Evolutionary conservation across 352 stramenopile genomes (phyloP).

Genomic region (Phytophthora ohioensis): DNA sequence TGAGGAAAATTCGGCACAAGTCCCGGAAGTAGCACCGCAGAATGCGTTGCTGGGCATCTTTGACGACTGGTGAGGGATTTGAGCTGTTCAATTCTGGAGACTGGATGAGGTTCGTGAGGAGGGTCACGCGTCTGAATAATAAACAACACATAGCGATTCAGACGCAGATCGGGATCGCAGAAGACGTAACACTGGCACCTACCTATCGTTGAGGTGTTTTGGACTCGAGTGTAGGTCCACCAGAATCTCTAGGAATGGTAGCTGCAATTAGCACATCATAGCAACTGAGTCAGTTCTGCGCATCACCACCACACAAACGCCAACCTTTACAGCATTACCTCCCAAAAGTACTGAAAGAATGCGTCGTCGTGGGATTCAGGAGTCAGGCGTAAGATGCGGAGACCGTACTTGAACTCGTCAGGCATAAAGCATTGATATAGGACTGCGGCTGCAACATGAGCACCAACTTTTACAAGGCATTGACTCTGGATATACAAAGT

Average conservation of each 20-base stretch:
- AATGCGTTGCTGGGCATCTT: conserved; percentile 81
- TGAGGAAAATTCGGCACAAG: conserved; percentile 70
- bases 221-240: conserved; percentile 79
- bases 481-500: conserved; percentile 55
- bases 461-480: conserved; percentile 85
- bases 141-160: conserved; percentile 6
- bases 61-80: conserved; percentile 69
- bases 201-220: conserved; percentile 80
- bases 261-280: conserved; percentile 32
- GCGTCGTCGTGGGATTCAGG: conserved; percentile 74
- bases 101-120: conserved; percentile 87
- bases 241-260: conserved; percentile 84
- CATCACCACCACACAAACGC: background rate
- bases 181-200: conserved; percentile 6
- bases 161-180: background rate
- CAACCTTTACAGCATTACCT: conserved; percentile 49
- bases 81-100: conserved; percentile 84
- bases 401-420: conserved; percentile 84
- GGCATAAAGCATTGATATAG: conserved; percentile 85
- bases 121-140: conserved; percentile 62
- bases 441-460: conserved; percentile 82
- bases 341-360: conserved; percentile 91
- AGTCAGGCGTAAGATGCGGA: conserved; percentile 79
- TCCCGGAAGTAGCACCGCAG: conserved; percentile 86
- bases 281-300: conserved; percentile 10